Evolutionary conservation across 306 rosid species (phyloP).

Genomic region (Rosa persica): DNA sequence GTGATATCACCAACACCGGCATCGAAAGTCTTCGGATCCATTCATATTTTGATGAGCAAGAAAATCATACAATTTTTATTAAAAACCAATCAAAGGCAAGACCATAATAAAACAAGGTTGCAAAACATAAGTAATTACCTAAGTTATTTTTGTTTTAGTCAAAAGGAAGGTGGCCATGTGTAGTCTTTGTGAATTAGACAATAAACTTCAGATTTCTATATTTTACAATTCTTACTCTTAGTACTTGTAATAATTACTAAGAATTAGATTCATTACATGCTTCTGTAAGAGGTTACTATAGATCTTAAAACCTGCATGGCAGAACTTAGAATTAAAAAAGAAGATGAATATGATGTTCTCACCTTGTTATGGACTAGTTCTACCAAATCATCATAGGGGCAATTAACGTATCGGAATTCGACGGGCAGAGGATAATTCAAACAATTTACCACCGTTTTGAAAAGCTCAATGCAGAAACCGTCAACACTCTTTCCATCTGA

Average conservation of each 20-base stretch:
- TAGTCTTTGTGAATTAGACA: not conserved
- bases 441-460: slow-evolving; percentile 15
- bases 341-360: not conserved
- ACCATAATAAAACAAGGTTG: not conserved
- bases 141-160: too few relatives aligned
- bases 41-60: slow-evolving; percentile 13
- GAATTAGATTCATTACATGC: not conserved
- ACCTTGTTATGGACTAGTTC: slow-evolving; percentile 57
- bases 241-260: not conserved
- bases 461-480: slow-evolving; percentile 64
- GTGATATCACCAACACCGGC: slow-evolving; percentile 68
- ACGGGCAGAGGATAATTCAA: slow-evolving; percentile 56
- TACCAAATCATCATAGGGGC: slow-evolving; percentile 43
- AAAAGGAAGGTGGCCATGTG: not conserved
- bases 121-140: too few relatives aligned
- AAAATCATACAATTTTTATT: slow-evolving; percentile 3
- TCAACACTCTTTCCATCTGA: slow-evolving; percentile 13
- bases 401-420: slow-evolving; percentile 32
- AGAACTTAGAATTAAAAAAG: too few relatives aligned
- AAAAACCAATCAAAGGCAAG: slow-evolving; percentile 4
- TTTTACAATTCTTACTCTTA: too few relatives aligned
- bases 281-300: too few relatives aligned
- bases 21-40: slow-evolving; percentile 44
- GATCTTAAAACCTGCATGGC: too few relatives aligned
- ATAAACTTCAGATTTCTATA: too few relatives aligned